A percentile compares a stretch with the other conserved stretches of the same genome.
phyloP scores from a whole-genome alignment of 768 basidiomycete species.

The Boletus sp. region DNA sequence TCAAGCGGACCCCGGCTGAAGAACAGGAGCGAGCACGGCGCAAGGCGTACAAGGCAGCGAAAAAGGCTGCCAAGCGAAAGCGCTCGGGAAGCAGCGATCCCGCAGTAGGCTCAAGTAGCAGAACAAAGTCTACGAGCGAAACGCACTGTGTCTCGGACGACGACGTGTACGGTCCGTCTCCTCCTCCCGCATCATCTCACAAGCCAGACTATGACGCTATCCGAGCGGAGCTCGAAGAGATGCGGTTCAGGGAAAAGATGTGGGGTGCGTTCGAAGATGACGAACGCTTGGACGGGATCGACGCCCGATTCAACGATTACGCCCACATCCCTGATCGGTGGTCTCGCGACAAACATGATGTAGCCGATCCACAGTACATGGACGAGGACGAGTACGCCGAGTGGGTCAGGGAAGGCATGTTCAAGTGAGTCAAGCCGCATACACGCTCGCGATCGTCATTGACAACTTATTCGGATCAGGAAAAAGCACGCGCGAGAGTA shows the following conservation, averaged over 20 bases:
- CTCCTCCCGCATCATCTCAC: conserved; percentile 23
- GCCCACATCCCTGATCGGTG: conserved; percentile 74
- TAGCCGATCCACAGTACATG: conserved; percentile 50
- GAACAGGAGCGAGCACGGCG: conserved; percentile 42
- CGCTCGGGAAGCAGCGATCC: neutral
- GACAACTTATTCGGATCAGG: conserved; percentile 35
- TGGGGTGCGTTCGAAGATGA: conserved; percentile 73
- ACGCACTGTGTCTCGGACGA: neutral
- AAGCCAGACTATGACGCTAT: conserved; percentile 49
- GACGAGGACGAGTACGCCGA: conserved; percentile 87
- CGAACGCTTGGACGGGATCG: conserved; percentile 60
- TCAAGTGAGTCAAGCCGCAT: conserved; percentile 48
- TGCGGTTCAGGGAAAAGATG: conserved; percentile 69
- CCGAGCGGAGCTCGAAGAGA: conserved; percentile 58
- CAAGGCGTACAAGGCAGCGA: conserved; percentile 50
- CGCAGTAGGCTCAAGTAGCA: neutral
- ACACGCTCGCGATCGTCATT: neutral
- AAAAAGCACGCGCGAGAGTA: conserved; percentile 67
- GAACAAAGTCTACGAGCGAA: neutral
- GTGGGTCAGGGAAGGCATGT: conserved; percentile 86
- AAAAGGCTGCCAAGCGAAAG: conserved; percentile 42
- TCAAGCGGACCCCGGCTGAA: conserved; percentile 66
- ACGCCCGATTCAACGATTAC: conserved; percentile 64
- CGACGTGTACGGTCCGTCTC: conserved; percentile 24
- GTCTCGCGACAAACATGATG: conserved; percentile 44